phyloP scores from a whole-genome alignment of 305 asterid genomes.

The Vinca major region DNA sequence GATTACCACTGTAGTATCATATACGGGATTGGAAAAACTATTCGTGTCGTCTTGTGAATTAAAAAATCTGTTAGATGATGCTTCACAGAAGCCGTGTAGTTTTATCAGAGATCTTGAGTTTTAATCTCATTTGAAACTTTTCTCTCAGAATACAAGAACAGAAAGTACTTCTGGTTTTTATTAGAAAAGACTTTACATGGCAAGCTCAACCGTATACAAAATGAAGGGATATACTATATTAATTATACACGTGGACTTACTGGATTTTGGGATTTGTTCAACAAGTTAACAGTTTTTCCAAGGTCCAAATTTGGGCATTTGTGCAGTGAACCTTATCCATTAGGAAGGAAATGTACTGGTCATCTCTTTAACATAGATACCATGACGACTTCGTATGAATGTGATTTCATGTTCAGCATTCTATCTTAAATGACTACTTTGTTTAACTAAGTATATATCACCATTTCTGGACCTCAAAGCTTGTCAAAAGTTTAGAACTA shows the following conservation, averaged over 20 bases:
- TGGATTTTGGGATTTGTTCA: background rate
- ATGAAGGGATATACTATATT: background rate
- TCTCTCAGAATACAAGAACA: background rate
- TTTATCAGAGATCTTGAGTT: background rate
- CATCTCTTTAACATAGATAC: background rate
- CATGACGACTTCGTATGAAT: too few species aligned
- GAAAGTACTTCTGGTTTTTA: background rate
- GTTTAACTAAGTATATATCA: too few species aligned
- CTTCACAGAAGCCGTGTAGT: background rate
- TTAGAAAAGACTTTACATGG: background rate
- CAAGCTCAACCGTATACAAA: background rate
- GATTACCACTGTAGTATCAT: background rate
- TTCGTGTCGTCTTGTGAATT: background rate
- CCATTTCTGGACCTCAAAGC: too few species aligned
- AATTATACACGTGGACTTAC: too few species aligned
- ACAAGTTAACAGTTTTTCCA: background rate
- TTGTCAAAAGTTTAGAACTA: too few species aligned
- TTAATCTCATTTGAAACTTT: background rate
- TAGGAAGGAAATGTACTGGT: background rate
- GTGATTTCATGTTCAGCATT: too few species aligned
- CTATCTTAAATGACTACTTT: too few species aligned
- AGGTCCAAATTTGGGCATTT: background rate
- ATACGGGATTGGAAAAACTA: background rate
- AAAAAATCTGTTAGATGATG: background rate
- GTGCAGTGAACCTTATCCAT: background rate